These are phyloP conservation scores for Mucor piriformis DNA, from an alignment of 371 early-diverging fungal genomes.

Conservation along the genomic window DNA sequence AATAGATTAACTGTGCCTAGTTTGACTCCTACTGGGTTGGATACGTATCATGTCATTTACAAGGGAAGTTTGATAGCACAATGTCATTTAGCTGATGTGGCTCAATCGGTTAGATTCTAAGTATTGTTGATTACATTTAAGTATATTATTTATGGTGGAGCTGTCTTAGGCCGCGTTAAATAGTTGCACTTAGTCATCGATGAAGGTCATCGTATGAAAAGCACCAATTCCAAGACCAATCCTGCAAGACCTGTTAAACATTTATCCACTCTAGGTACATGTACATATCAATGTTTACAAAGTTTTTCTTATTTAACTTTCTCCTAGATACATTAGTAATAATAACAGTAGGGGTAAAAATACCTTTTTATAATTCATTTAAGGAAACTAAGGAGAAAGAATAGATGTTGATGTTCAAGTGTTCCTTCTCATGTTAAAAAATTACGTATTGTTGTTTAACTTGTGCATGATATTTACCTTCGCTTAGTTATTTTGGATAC, in stretches of 20 bases:
- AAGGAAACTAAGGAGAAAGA: no score
- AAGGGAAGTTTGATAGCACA: constrained; percentile 84
- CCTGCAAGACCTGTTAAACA: constrained; percentile 88
- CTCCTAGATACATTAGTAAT: no score
- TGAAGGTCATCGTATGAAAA: constrained; percentile 99
- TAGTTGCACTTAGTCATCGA: constrained; percentile 98
- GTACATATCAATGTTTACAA: not conserved
- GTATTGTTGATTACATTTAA: constrained; percentile 98
- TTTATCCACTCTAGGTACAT: constrained; percentile 91
- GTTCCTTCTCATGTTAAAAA: no score
- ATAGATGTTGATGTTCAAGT: no score
- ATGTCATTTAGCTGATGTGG: constrained; percentile 66
- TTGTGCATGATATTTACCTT: no score
- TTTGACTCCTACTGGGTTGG: constrained; percentile 78
- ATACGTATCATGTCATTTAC: constrained; percentile 77
- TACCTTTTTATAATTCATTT: no score
- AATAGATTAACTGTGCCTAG: constrained; percentile 75
- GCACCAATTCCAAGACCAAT: constrained; percentile 86
- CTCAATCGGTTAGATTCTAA: constrained; percentile 82
- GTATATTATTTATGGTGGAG: constrained; percentile 93
- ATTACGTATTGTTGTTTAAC: no score
- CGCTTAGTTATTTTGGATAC: no score
- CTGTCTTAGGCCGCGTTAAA: constrained; percentile 81
- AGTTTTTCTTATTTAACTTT: no score
- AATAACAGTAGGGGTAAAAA: no score